Percentiles rank a stretch among this genome's conserved stretches.
Evolutionary conservation across 2,329 filamentous ascomycete genomes (phyloP).

Genomic region (Fusarium sp.): DNA sequence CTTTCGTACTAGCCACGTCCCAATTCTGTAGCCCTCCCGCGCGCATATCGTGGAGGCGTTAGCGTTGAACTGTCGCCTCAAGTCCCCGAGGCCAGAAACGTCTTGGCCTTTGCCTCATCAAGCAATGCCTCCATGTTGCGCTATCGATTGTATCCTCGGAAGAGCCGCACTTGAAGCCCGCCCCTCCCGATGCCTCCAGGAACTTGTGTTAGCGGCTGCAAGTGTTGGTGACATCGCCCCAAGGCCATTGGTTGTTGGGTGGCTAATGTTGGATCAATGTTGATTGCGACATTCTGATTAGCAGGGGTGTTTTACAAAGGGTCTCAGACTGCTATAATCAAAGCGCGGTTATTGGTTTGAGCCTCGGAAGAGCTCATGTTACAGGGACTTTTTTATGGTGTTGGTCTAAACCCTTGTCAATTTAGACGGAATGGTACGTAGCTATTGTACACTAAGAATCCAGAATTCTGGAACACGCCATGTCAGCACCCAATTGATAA

Average conservation of each 20-base stretch:
- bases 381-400: background rate
- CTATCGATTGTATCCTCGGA: background rate
- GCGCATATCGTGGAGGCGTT: constrained; percentile 1
- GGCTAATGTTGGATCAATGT: background rate
- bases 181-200: background rate
- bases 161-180: background rate
- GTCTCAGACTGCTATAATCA: constrained; percentile 4
- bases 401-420: background rate
- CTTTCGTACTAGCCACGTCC: background rate
- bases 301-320: constrained; percentile 12
- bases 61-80: background rate
- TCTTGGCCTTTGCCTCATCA: background rate
- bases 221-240: background rate
- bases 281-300: constrained; percentile 21
- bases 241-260: background rate
- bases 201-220: constrained; percentile 8
- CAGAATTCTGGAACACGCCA: background rate
- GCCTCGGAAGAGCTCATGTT: background rate
- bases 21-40: background rate
- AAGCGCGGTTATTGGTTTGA: background rate
- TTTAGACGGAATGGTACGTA: background rate
- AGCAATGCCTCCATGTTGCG: background rate
- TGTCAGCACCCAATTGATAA: constrained; percentile 20
- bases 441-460: background rate
- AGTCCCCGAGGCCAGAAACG: background rate